These are phyloP conservation scores for Kazachstania africana DNA, from an alignment of 805 yeast species.

Conservation along the genomic window DNA sequence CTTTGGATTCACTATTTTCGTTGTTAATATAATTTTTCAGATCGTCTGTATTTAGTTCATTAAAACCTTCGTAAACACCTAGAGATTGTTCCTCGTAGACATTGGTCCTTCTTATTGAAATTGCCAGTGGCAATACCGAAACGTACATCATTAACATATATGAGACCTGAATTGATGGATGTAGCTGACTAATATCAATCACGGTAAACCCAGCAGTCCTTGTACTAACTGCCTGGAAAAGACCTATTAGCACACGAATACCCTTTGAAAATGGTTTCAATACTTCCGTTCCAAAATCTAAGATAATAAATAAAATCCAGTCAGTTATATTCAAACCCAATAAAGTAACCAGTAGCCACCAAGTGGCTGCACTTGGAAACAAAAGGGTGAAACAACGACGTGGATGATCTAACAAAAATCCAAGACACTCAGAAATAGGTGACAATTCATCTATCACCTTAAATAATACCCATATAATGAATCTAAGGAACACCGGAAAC, in stretches of 20 bases:
- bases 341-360: slow-evolving; percentile 80
- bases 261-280: slow-evolving; percentile 47
- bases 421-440: slow-evolving; percentile 55
- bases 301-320: slow-evolving; percentile 61
- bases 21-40: slow-evolving; percentile 3
- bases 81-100: slow-evolving; percentile 94
- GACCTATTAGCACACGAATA: slow-evolving; percentile 61
- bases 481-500: slow-evolving; percentile 72
- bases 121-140: slow-evolving; percentile 90
- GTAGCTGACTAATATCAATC: slow-evolving; percentile 53
- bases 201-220: slow-evolving; percentile 86
- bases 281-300: slow-evolving; percentile 49
- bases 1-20: slow-evolving; percentile 2
- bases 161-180: slow-evolving; percentile 86
- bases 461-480: slow-evolving; percentile 68
- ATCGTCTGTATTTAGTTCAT: slow-evolving; percentile 13
- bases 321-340: slow-evolving; percentile 64
- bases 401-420: slow-evolving; percentile 85
- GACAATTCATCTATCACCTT: slow-evolving; percentile 55
- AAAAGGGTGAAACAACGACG: slow-evolving; percentile 87
- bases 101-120: slow-evolving; percentile 88
- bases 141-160: slow-evolving; percentile 96
- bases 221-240: slow-evolving; percentile 83
- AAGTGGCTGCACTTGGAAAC: slow-evolving; percentile 84
- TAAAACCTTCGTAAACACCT: slow-evolving; percentile 49